A percentile compares a stretch with the other conserved stretches of the same genome.
These are phyloP conservation scores for Tetragonia tetragonoides DNA, from an alignment of 148 eudicot species.

Conservation along the genomic window DNA sequence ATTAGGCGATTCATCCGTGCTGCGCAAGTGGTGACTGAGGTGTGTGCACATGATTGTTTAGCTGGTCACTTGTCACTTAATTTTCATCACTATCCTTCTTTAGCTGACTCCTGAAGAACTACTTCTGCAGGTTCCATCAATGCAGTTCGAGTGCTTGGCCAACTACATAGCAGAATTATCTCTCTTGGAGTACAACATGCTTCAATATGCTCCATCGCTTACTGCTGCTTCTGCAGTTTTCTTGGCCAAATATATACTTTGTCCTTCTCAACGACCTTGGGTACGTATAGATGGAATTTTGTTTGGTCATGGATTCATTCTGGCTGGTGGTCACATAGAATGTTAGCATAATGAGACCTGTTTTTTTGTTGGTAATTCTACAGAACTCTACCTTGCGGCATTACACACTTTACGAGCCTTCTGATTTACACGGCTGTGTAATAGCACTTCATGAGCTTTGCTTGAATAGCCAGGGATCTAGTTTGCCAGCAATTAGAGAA, in stretches of 20 bases:
- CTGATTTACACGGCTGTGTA: conserved; percentile 67
- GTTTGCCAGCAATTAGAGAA: conserved; percentile 84
- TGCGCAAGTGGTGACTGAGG: conserved; percentile 73
- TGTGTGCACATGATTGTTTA: conserved; percentile 20
- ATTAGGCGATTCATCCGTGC: conserved; percentile 82
- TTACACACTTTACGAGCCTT: conserved; percentile 79
- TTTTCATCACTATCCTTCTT: background rate
- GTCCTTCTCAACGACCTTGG: conserved; percentile 77
- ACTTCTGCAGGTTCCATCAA: conserved; percentile 44
- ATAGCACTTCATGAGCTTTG: conserved; percentile 68
- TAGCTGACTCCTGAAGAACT: no score
- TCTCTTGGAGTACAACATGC: conserved; percentile 83
- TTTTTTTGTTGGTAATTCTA: conserved; percentile 14
- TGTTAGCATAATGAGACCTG: background rate
- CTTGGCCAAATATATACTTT: conserved; percentile 67
- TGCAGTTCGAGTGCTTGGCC: conserved; percentile 83
- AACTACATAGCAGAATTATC: conserved; percentile 87
- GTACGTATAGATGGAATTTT: conserved; percentile 35
- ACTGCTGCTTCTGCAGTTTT: conserved; percentile 87
- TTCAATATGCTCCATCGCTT: conserved; percentile 70
- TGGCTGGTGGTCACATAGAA: background rate
- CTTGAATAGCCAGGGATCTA: conserved; percentile 51
- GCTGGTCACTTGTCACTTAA: background rate
- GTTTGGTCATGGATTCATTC: background rate
- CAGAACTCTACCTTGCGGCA: conserved; percentile 77